Evolutionary conservation across 2,329 filamentous ascomycete species (phyloP).

Genomic region (Penicillium hordei): DNA sequence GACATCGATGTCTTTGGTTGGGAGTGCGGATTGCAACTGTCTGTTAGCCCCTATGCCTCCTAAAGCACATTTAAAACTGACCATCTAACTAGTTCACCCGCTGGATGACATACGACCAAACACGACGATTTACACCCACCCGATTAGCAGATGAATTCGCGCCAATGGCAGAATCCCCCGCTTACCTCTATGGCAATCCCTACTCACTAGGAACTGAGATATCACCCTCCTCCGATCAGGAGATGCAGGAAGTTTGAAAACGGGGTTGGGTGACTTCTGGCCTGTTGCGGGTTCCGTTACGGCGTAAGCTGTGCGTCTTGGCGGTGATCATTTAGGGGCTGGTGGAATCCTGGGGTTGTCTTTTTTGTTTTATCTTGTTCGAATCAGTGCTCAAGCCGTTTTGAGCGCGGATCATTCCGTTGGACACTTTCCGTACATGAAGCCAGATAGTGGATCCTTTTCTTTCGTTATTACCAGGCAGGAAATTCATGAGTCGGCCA

Average conservation of each 20-base stretch:
- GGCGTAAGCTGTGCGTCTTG: not conserved
- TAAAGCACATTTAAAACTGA: not conserved
- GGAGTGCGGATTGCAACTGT: conserved; percentile 47
- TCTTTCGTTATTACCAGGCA: not conserved
- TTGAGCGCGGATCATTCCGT: not conserved
- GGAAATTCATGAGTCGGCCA: conserved; percentile 4
- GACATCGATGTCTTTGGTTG: conserved; percentile 54
- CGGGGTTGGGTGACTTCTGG: conserved; percentile 2
- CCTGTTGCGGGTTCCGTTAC: not conserved
- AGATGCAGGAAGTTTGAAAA: conserved; percentile 11
- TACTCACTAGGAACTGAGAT: not conserved
- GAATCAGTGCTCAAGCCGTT: not conserved
- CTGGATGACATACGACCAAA: conserved; percentile 42
- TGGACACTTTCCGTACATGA: conserved; percentile 9
- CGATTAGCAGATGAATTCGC: conserved; percentile 27
- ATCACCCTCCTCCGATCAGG: not conserved
- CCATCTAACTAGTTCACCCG: conserved; percentile 34
- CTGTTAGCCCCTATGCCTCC: conserved; percentile 20
- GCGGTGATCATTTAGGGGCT: not conserved
- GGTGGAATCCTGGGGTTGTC: not conserved
- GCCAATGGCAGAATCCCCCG: conserved; percentile 21
- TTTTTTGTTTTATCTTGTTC: not conserved
- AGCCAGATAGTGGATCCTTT: conserved; percentile 3
- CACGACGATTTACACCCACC: conserved; percentile 36
- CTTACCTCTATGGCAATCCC: conserved; percentile 11